A percentile compares a stretch with the other conserved stretches of the same genome.
These are phyloP conservation scores for Hordeum vulgare DNA, from an alignment of 176 grass and related monocot species.

Conservation along the genomic window DNA sequence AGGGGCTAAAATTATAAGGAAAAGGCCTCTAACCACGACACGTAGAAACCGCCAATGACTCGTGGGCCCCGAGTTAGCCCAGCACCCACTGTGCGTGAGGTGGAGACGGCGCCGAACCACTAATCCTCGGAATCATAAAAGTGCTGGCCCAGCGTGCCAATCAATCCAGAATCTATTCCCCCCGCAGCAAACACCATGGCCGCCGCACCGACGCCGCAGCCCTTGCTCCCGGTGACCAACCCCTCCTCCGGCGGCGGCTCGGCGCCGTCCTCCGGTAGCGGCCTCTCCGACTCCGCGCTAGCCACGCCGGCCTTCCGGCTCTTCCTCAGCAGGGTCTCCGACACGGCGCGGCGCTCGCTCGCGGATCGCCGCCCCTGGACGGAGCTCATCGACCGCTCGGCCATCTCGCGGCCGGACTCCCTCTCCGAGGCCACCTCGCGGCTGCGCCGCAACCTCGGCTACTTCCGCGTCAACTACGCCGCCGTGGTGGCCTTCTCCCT, in stretches of 20 bases:
- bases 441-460: constrained; percentile 74
- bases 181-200: constrained; percentile 23
- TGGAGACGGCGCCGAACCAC: constrained; percentile 20
- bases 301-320: constrained; percentile 57
- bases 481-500: constrained; percentile 62
- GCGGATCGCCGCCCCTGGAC: constrained; percentile 68
- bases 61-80: no score
- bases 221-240: constrained; percentile 67
- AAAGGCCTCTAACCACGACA: no score
- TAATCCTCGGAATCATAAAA: constrained; percentile 13
- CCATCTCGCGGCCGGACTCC: constrained; percentile 69
- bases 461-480: constrained; percentile 98
- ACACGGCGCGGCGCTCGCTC: constrained; percentile 59
- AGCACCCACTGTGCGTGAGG: neutral
- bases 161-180: neutral
- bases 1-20: no score
- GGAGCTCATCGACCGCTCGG: constrained; percentile 80
- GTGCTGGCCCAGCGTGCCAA: neutral
- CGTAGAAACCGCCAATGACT: no score
- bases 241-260: constrained; percentile 5
- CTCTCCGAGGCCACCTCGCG: constrained; percentile 76
- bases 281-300: neutral
- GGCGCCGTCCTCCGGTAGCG: neutral
- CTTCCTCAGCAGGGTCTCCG: constrained; percentile 56
- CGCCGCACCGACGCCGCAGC: constrained; percentile 30